phyloP scores from a whole-genome alignment of 129 eudicot genomes.

The Saposhnikovia divaricata region DNA sequence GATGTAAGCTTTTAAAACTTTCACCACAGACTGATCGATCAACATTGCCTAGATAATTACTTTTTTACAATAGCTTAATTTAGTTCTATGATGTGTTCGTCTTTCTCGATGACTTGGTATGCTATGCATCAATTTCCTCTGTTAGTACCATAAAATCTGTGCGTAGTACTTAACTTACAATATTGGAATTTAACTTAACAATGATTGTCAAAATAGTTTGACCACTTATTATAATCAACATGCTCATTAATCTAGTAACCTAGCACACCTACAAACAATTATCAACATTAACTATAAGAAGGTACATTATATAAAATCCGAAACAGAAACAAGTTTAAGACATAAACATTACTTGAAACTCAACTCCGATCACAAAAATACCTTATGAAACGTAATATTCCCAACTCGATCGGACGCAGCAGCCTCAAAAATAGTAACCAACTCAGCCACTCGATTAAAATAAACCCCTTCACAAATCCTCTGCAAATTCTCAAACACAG shows the following conservation, averaged over 20 bases:
- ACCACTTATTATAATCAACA: background rate
- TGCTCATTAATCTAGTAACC: background rate
- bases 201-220: background rate
- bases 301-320: background rate
- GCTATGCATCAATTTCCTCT: background rate
- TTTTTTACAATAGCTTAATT: background rate
- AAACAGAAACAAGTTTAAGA: background rate
- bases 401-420: slow-evolving; percentile 82
- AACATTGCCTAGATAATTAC: background rate
- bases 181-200: background rate
- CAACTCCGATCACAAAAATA: slow-evolving; percentile 10
- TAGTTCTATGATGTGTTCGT: background rate
- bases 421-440: slow-evolving; percentile 79
- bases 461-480: slow-evolving; percentile 88
- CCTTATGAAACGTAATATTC: slow-evolving; percentile 89
- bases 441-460: slow-evolving; percentile 64
- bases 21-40: background rate
- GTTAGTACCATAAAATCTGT: background rate
- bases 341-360: background rate
- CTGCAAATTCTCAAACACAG: slow-evolving; percentile 90
- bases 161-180: background rate
- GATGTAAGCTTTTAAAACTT: background rate
- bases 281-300: background rate
- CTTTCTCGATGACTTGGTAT: background rate
- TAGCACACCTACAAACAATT: background rate